Evolutionary conservation across 1,284 basidiomycete genomes (phyloP).

Genomic region (Blastosporella zonata): DNA sequence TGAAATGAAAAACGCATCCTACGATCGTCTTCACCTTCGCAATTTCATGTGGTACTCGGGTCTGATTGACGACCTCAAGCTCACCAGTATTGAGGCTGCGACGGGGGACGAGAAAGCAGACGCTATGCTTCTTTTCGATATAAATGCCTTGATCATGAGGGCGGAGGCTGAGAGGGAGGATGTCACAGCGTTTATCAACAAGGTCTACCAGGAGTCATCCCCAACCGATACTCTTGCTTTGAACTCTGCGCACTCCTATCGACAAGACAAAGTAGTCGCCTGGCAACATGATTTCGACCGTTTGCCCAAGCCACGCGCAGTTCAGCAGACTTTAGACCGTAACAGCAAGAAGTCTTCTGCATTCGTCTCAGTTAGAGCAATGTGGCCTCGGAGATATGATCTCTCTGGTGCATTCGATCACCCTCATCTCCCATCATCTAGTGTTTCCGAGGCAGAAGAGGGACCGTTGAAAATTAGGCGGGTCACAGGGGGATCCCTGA

Average conservation of each 20-base stretch:
- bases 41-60: constrained; percentile 72
- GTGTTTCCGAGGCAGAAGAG: constrained; percentile 80
- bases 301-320: constrained; percentile 59
- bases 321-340: constrained; percentile 41
- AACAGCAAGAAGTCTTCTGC: constrained; percentile 53
- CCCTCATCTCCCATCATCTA: constrained; percentile 56
- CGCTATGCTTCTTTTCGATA: constrained; percentile 53
- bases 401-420: constrained; percentile 49
- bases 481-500: constrained; percentile 51
- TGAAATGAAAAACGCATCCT: constrained; percentile 88
- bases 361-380: constrained; percentile 65
- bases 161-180: constrained; percentile 77
- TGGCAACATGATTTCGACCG: constrained; percentile 90
- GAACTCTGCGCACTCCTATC: constrained; percentile 82
- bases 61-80: constrained; percentile 68
- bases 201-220: constrained; percentile 76
- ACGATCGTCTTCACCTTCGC: constrained; percentile 71
- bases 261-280: constrained; percentile 94
- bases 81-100: constrained; percentile 74
- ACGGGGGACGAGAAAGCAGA: constrained; percentile 72
- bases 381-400: constrained; percentile 64
- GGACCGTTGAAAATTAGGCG: constrained; percentile 41
- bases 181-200: constrained; percentile 73
- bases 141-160: constrained; percentile 66
- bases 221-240: constrained; percentile 86